phyloP scores from a whole-genome alignment of 352 stramenopile species.

The Globisporangium heterothallicum region DNA sequence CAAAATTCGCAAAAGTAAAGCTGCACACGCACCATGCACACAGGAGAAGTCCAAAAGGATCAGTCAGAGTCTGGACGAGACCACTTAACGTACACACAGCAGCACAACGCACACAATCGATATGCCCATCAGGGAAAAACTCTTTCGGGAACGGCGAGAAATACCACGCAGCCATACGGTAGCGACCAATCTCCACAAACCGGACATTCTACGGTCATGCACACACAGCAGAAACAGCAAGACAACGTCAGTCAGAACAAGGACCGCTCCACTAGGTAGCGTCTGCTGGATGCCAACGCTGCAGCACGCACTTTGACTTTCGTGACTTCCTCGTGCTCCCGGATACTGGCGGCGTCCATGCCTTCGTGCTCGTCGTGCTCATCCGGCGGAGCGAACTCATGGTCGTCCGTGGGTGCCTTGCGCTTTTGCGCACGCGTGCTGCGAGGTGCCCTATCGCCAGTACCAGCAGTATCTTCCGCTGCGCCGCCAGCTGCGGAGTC shows the following conservation, averaged over 20 bases:
- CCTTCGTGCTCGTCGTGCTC: conserved; percentile 98
- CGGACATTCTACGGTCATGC: conserved; percentile 95
- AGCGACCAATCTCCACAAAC: conserved; percentile 92
- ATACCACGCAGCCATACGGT: conserved; percentile 96
- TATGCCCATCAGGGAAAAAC: conserved; percentile 81
- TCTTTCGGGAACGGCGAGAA: conserved; percentile 98
- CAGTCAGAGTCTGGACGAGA: not conserved
- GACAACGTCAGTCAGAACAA: not conserved
- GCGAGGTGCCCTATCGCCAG: not conserved
- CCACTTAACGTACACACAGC: not conserved
- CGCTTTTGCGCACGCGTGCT: conserved; percentile 71
- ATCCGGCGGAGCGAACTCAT: conserved; percentile 82
- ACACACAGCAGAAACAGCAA: not conserved
- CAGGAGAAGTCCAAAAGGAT: not conserved
- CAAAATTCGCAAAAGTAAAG: conserved; percentile 89
- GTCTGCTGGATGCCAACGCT: not conserved
- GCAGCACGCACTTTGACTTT: conserved; percentile 84
- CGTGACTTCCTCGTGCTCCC: conserved; percentile 97
- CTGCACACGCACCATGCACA: conserved; percentile 23
- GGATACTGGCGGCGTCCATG: conserved; percentile 95
- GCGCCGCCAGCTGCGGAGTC: not conserved
- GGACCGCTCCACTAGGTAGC: not conserved
- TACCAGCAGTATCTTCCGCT: conserved; percentile 17
- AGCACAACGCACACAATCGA: conserved; percentile 67
- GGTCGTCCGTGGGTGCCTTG: conserved; percentile 45